A percentile compares a stretch with the other conserved stretches of the same genome.
Evolutionary conservation across 805 yeast genomes (phyloP).

Genomic region (Metahyphopichia silvanorum): DNA sequence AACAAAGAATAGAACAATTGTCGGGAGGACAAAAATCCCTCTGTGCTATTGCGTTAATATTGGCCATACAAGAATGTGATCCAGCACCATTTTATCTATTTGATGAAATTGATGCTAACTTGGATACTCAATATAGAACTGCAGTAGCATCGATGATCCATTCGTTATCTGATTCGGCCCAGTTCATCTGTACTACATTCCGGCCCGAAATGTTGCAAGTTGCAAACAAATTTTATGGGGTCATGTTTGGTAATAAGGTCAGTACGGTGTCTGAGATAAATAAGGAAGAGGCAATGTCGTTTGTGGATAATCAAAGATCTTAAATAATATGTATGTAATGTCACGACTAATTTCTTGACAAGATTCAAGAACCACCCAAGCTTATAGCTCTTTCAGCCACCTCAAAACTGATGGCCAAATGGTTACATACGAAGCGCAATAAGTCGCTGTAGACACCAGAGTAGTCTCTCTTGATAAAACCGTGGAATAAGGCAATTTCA

Average conservation of each 20-base stretch:
- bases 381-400: no score
- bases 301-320: no score
- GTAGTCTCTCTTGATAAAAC: no score
- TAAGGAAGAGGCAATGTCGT: conserved; percentile 71
- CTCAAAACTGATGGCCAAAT: no score
- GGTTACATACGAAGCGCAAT: no score
- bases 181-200: conserved; percentile 95
- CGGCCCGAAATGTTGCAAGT: conserved; percentile 87
- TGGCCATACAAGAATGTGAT: conserved; percentile 92
- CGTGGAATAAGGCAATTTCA: no score
- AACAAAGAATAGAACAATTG: conserved; percentile 81
- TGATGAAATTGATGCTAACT: conserved; percentile 95
- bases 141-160: conserved; percentile 79
- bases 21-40: conserved; percentile 97
- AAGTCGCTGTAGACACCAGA: no score
- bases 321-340: no score
- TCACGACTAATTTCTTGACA: no score
- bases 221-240: conserved; percentile 87
- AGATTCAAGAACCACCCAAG: no score
- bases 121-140: conserved; percentile 87
- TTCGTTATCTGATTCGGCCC: conserved; percentile 65
- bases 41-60: conserved; percentile 91
- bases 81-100: conserved; percentile 96
- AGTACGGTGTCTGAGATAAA: conserved; percentile 73
- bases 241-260: conserved; percentile 75